Conservation (phyloP, 1,284 basidiomycete genomes). For the Cryptococcus hybrid region DNA sequence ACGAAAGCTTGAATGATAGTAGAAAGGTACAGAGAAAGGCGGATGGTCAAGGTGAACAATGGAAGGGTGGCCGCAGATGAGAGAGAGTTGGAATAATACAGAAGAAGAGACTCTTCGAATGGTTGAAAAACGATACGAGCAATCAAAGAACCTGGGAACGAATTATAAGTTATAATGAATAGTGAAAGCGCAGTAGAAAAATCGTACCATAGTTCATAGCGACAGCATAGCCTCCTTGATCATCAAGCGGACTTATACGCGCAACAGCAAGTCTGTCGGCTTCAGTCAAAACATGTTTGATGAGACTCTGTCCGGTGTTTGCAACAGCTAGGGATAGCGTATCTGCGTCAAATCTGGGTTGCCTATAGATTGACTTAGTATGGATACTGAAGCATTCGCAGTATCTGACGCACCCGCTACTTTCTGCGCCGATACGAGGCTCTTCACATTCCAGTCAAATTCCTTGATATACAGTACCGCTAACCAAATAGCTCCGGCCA, state of each 20-base stretch:
- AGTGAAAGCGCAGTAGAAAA: conserved; percentile 3
- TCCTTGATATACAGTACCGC: conserved; percentile 42
- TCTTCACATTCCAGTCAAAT: conserved; percentile 14
- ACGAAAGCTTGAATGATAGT: conserved; percentile 71
- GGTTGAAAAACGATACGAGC: conserved; percentile 91
- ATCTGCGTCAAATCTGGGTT: conserved; percentile 15
- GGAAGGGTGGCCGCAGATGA: conserved; percentile 30
- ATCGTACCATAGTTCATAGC: conserved; percentile 86
- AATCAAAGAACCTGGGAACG: conserved; percentile 71
- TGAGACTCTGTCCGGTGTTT: conserved; percentile 62
- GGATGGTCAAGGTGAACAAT: conserved; percentile 59
- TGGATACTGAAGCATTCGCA: background rate
- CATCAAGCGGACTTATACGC: conserved; percentile 71
- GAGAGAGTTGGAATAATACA: conserved; percentile 77
- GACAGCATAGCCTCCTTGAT: conserved; percentile 91
- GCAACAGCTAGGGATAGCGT: conserved; percentile 50
- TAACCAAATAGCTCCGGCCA: conserved; percentile 61
- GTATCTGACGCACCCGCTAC: conserved; percentile 1
- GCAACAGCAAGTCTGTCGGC: conserved; percentile 90
- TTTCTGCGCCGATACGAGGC: conserved; percentile 12
- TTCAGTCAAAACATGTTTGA: conserved; percentile 95
- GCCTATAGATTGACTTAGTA: conserved; percentile 6
- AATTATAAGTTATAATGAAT: background rate
- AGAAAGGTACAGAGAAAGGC: conserved; percentile 66
- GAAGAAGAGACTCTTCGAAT: conserved; percentile 81